Evolutionary conservation across 2,329 filamentous ascomycete genomes (phyloP), one percentile per base, ranked within the genome.

Genomic region (Mycosphaerella sp.): DNA sequence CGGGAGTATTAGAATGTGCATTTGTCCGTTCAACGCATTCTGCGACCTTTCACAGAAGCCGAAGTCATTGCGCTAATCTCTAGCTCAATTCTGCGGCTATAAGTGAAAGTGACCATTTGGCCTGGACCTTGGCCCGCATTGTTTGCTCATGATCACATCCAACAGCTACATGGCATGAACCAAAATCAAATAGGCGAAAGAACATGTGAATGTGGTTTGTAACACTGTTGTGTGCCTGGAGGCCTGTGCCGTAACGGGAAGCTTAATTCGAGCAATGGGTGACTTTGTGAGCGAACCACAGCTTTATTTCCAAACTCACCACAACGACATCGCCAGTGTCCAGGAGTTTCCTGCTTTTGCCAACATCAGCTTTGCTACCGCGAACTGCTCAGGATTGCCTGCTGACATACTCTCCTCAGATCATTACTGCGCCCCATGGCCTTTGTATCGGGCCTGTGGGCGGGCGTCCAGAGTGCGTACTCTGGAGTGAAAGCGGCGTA

Each of bases 231-330:
- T 39, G 3, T 49, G 45, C 45, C 45, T 49, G 41, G 39, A 48
- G 45, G 45, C 45, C 45, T 41, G 28, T 49, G 37, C 45, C 37
- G 45, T 17, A 12, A 37, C 45, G 45, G 45, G 45, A 49, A 49
- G 45, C 36, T 41, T 47, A 27, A 40, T 41, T 14, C 21, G 28
- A 16, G 9, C 10, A 18, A 41, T n/a, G 21, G 17, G 28, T 32
- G 14, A 41, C 30, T 35, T 49, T 34, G 13, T 28, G 16, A 39
- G 9, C 34, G 35, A 27, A 35, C 37, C 39, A 28, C 39, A 35
- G 39, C 45, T 39, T 41, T 28, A 32, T 32, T 36, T 37, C 32
- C 12, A 34, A 12, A 8, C 10, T 12, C 30, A n/a, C 7, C 30
- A 34, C 35, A n/a, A 41, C 17, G 5, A 18, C 45, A 41, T 41